Conservation (phyloP, 2,329 filamentous ascomycete species). For the Cercospora nicotianae region DNA sequence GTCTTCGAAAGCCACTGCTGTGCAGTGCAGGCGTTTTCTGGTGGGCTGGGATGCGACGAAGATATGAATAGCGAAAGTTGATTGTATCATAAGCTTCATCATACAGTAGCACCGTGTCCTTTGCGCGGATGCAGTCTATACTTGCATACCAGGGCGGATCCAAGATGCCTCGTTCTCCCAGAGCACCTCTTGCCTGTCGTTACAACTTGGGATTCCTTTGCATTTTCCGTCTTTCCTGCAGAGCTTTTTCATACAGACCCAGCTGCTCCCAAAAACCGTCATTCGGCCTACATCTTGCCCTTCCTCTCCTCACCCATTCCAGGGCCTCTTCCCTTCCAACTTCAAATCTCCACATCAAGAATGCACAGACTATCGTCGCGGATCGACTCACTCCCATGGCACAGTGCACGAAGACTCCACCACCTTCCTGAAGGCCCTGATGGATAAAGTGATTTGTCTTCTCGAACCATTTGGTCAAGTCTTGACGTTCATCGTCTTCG, state of each 20-base stretch:
- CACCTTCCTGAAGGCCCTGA: slow-evolving; percentile 61
- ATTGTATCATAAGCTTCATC: slow-evolving; percentile 3
- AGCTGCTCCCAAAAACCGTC: slow-evolving; percentile 86
- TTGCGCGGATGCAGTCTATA: not conserved
- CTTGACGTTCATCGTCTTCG: slow-evolving; percentile 83
- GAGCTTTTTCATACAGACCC: slow-evolving; percentile 78
- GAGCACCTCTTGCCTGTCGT: not conserved
- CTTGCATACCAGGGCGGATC: not conserved
- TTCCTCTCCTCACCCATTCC: slow-evolving; percentile 63
- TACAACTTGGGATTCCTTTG: slow-evolving; percentile 7
- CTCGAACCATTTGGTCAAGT: slow-evolving; percentile 77
- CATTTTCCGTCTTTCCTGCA: slow-evolving; percentile 30
- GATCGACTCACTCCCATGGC: slow-evolving; percentile 94
- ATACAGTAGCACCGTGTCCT: not conserved
- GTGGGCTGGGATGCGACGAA: slow-evolving; percentile 1
- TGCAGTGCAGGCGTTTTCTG: slow-evolving; percentile 5
- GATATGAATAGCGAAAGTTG: slow-evolving; percentile 8
- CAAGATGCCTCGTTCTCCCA: not conserved
- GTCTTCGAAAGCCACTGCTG: not conserved
- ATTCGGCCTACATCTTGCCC: slow-evolving; percentile 81
- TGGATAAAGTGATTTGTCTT: slow-evolving; percentile 72
- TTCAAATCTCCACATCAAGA: slow-evolving; percentile 63
- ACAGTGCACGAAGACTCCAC: slow-evolving; percentile 69
- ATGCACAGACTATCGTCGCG: slow-evolving; percentile 77
- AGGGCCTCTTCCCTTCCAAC: slow-evolving; percentile 63